Evolutionary conservation across 225 moss, liverwort and hornwort genomes (phyloP).

Genomic region (Pseudisothecium myosuroides): DNA sequence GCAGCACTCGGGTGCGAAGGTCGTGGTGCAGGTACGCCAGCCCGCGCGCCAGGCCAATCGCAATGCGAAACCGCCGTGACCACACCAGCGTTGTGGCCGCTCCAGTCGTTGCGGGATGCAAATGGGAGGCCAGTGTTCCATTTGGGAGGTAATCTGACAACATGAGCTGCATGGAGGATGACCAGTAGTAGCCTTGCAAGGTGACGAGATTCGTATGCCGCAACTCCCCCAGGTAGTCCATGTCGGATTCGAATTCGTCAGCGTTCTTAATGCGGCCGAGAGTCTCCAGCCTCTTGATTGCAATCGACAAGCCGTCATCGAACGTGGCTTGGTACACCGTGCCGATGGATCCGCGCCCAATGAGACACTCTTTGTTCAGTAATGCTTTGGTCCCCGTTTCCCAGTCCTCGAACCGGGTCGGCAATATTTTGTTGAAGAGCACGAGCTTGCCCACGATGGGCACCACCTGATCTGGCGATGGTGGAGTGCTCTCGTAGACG

Average conservation of each 20-base stretch:
- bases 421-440: conserved; percentile 70
- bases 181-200: conserved; percentile 96
- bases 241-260: conserved; percentile 81
- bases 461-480: conserved; percentile 62
- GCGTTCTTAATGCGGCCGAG: conserved; percentile 83
- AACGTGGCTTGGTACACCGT: conserved; percentile 76
- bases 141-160: conserved; percentile 66
- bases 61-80: conserved; percentile 55
- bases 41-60: conserved; percentile 71
- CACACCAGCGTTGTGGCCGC: conserved; percentile 39
- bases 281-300: conserved; percentile 80
- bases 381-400: conserved; percentile 81
- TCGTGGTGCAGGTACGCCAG: conserved; percentile 86
- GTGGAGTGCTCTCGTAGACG: conserved; percentile 77
- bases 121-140: conserved; percentile 54
- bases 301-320: conserved; percentile 71
- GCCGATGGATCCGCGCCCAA: conserved; percentile 79
- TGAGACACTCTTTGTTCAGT: conserved; percentile 70
- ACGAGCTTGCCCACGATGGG: conserved; percentile 90
- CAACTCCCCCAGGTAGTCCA: conserved; percentile 66
- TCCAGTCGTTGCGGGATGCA: conserved; percentile 18
- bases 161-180: conserved; percentile 85
- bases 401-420: conserved; percentile 87
- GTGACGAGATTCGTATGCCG: conserved; percentile 71
- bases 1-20: conserved; percentile 54